Percentiles rank a stretch among this genome's conserved stretches.
Conservation (phyloP, 2,329 filamentous ascomycete genomes). For the Fusarium palustre region DNA sequence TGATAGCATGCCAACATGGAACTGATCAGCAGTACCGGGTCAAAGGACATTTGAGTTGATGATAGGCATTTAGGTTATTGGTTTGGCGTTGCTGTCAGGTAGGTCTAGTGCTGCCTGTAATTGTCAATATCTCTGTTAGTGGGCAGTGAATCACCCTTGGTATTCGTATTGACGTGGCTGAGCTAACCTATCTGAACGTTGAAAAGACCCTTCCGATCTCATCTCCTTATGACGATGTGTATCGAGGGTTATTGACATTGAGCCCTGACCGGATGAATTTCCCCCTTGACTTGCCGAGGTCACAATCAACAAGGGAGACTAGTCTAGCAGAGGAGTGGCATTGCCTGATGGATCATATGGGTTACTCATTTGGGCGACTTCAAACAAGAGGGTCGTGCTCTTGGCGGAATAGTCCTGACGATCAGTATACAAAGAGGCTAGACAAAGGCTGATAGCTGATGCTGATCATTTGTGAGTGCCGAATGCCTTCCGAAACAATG, state of each 20-base stretch:
- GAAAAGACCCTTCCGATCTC: not conserved
- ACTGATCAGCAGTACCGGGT: not conserved
- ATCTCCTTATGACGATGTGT: conserved; percentile 3
- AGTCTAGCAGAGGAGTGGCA: not conserved
- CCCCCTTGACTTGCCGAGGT: conserved; percentile 23
- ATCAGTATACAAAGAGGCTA: conserved; percentile 28
- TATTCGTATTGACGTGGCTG: conserved; percentile 12
- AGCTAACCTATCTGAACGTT: not conserved
- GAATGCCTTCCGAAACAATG: conserved; percentile 23
- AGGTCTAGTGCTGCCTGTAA: conserved; percentile 12
- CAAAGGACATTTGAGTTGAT: not conserved
- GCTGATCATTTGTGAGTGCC: conserved; percentile 34
- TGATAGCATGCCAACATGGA: no score
- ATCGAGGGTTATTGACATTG: not conserved
- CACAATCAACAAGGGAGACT: conserved; percentile 15
- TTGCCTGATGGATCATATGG: conserved; percentile 22
- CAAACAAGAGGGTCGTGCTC: conserved; percentile 31
- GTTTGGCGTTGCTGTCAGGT: conserved; percentile 32
- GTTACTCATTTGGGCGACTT: conserved; percentile 28
- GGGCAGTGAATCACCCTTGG: conserved; percentile 1
- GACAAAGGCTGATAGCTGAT: conserved; percentile 25
- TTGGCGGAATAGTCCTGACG: conserved; percentile 36
- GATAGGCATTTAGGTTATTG: not conserved
- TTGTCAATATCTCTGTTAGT: conserved; percentile 1
- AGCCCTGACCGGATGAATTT: not conserved